phyloP scores from a whole-genome alignment of 345 rosid species.

The Streptanthus diversifolius region DNA sequence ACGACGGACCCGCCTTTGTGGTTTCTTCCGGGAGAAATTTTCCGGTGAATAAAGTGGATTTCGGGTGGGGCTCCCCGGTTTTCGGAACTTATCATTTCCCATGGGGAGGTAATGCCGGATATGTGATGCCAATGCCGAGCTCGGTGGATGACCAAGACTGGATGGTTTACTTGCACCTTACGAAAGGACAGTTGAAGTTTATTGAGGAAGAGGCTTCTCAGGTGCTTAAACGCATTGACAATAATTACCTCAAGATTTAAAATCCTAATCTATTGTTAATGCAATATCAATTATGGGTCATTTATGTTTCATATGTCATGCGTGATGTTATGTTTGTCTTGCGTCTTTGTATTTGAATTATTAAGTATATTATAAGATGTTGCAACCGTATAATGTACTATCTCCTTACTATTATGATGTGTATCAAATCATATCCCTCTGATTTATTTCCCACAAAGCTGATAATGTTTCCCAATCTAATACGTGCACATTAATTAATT shows the following conservation, averaged over 20 bases:
- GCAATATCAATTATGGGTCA: not conserved
- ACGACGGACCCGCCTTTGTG: slow-evolving; percentile 59
- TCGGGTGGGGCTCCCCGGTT: slow-evolving; percentile 53
- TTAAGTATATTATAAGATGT: not conserved
- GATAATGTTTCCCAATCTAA: not conserved
- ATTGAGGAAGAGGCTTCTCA: slow-evolving; percentile 40
- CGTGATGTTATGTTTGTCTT: slow-evolving; percentile 8
- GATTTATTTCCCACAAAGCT: no score
- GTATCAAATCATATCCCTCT: not conserved
- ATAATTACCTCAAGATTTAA: slow-evolving; percentile 36
- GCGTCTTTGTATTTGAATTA: slow-evolving; percentile 5
- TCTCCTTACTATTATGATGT: not conserved
- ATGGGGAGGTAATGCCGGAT: slow-evolving; percentile 49
- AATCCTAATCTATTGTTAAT: not conserved
- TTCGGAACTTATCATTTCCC: slow-evolving; percentile 54
- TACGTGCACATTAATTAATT: not conserved
- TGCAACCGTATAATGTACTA: slow-evolving; percentile 2
- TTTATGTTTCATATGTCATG: not conserved
- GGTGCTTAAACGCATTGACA: slow-evolving; percentile 42
- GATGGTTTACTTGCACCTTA: slow-evolving; percentile 51
- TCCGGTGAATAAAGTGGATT: slow-evolving; percentile 45
- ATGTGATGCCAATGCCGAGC: slow-evolving; percentile 64
- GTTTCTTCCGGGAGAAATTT: slow-evolving; percentile 71
- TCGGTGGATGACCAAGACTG: slow-evolving; percentile 42
- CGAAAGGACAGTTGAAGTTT: slow-evolving; percentile 39